Base-by-base conservation (phyloP, 768 basidiomycete species). In the Mycena galericulata region DNA sequence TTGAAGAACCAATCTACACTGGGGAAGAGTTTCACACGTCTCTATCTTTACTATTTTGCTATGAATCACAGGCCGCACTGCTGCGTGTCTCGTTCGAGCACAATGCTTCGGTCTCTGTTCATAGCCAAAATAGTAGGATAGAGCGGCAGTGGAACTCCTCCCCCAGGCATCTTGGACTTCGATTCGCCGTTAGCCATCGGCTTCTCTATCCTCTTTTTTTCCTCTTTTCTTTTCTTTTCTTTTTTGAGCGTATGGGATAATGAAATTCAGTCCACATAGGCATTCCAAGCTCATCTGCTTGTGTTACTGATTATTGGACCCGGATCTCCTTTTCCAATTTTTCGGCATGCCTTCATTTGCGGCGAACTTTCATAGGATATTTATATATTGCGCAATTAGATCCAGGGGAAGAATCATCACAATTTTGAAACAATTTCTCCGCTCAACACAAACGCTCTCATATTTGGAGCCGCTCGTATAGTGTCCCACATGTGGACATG, bases 51-150 rank as follows among this genome's bases (percentile, higher is more conserved):
- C 74, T 71, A 70, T 77, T 75, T 67, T 79, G 76, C 80, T 79
- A 78, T 80, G 82, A 82, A 75, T 74, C 83, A 83, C 76, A 83
- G 71, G 73, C 74, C 56, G 47, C 59, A 72, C 70, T 57, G 72
- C 70, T 66, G 24, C 75, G 76, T 73, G 66, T 67, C 79, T 80
- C 78, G 69, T 2, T 81, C 69, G 80, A 80, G 80, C 71, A 77
- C 71, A 72, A 74, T 30, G 73, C 73, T 54, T 34, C 77, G 76
- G 74, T 64, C 75, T 85, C 79, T 87, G 86, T 87, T 88, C 87
- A 88, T 88, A 87, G 86, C 82, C 84, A 81, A 84, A 82, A 86
- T 85, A 84, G 84, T 83, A 81, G 80, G 75, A 32, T 61, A 74
- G 82, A 79, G 85, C 57, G 41, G 24, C 29, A 12, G 1, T 14